Conservation (phyloP, 2,329 filamentous ascomycete species). For the Colletotrichum sp. region DNA sequence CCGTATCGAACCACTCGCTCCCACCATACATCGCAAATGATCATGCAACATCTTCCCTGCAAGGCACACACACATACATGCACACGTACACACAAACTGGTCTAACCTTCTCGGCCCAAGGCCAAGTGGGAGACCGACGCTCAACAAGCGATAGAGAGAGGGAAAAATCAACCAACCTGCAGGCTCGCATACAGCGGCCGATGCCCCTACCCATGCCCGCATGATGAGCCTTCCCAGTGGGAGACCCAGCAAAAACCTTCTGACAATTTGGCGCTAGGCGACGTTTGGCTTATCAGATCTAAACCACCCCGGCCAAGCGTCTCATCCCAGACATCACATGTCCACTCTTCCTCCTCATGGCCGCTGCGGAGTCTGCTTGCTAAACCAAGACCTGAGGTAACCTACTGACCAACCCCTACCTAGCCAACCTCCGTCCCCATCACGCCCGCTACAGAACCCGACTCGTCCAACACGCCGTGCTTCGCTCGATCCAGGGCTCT, state of each 20-base stretch:
- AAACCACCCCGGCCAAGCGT: constrained; percentile 5
- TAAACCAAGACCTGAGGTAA: background rate
- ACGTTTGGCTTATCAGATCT: constrained; percentile 20
- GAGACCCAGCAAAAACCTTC: background rate
- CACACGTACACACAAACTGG: background rate
- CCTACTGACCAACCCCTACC: background rate
- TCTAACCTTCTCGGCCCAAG: background rate
- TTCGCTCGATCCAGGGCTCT: background rate
- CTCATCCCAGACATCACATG: constrained; percentile 19
- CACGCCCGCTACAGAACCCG: constrained; percentile 1
- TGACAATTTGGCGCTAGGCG: background rate
- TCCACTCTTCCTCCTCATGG: background rate
- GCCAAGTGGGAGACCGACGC: background rate
- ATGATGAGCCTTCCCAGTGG: constrained; percentile 5
- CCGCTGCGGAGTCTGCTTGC: background rate
- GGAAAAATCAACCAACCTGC: background rate
- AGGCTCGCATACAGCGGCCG: background rate
- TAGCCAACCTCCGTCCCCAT: background rate
- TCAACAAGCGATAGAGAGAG: background rate
- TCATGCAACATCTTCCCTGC: background rate
- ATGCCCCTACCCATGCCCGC: constrained; percentile 8
- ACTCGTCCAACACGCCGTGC: background rate
- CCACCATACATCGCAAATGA: background rate
- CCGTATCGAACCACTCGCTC: background rate
- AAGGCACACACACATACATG: background rate